A percentile compares a stretch with the other conserved stretches of the same genome.
phyloP scores from a whole-genome alignment of 257 asterid species.

The Solanum pennellii region DNA sequence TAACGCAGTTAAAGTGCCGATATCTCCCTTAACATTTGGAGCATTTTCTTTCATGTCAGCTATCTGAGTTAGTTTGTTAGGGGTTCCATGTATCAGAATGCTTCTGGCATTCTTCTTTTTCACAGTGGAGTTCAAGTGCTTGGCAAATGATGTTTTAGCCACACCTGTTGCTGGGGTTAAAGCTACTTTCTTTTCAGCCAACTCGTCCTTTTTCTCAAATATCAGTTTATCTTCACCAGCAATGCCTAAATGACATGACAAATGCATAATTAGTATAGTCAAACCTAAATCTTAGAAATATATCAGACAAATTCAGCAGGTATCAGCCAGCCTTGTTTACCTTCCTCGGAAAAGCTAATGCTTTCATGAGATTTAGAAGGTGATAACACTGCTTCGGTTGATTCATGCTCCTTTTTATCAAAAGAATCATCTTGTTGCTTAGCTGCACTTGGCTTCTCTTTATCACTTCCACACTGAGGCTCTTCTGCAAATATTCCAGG shows the following conservation, averaged over 20 bases:
- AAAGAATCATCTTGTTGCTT: not conserved
- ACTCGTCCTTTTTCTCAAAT: constrained; percentile 3
- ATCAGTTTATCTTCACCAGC: not conserved
- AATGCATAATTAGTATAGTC: not conserved
- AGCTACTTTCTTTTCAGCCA: not conserved
- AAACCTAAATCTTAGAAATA: not conserved
- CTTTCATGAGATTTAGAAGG: not conserved
- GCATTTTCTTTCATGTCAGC: constrained; percentile 60
- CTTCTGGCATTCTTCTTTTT: constrained; percentile 32
- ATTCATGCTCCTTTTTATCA: constrained; percentile 10
- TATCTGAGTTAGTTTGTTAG: constrained; percentile 24
- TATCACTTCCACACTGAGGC: constrained; percentile 19
- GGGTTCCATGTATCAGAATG: constrained; percentile 63
- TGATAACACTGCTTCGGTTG: not conserved
- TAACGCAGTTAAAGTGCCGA: constrained; percentile 25
- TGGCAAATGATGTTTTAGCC: constrained; percentile 1
- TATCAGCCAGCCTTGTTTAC: not conserved
- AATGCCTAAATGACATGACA: constrained; percentile 5
- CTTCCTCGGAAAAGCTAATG: not conserved
- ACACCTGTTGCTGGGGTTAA: not conserved
- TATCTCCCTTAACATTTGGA: constrained; percentile 16
- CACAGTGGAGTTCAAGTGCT: not conserved
- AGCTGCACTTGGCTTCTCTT: not conserved
- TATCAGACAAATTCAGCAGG: not conserved
- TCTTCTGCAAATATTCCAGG: constrained; percentile 1